Evolutionary conservation across 768 basidiomycete genomes (phyloP).

Genomic region (Pleurotus eryngii): DNA sequence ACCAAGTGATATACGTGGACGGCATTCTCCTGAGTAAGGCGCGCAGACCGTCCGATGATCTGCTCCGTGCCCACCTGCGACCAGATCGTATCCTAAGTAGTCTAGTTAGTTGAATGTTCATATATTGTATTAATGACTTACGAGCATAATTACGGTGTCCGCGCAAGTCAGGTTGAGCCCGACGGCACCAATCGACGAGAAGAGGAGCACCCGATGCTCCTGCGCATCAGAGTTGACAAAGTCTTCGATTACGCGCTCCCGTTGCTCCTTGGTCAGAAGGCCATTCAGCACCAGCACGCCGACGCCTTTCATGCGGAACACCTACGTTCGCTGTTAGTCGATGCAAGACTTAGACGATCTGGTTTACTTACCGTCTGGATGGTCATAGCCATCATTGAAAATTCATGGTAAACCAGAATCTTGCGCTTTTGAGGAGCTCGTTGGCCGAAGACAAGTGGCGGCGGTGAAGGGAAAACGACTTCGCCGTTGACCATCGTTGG

Average conservation of each 20-base stretch:
- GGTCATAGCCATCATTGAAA: conserved; percentile 8
- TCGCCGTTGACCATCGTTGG: background rate
- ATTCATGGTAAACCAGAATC: conserved; percentile 9
- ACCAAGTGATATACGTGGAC: too few species aligned
- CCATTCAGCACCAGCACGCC: background rate
- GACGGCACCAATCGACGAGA: conserved; percentile 5
- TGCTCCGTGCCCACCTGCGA: conserved; percentile 4
- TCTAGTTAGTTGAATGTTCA: background rate
- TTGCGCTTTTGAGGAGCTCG: background rate
- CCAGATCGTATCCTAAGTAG: conserved; percentile 5
- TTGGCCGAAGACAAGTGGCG: background rate
- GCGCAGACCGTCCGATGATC: conserved; percentile 4
- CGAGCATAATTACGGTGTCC: conserved; percentile 4
- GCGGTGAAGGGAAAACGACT: background rate
- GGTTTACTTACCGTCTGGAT: conserved; percentile 7
- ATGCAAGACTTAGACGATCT: too few species aligned
- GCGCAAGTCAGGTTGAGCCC: background rate
- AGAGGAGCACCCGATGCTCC: background rate
- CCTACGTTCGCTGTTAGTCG: background rate
- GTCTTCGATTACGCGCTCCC: too few species aligned
- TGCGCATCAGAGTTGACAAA: too few species aligned
- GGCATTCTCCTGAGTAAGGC: conserved; percentile 6
- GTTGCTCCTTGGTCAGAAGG: too few species aligned
- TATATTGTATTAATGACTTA: background rate
- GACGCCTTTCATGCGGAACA: background rate